Conservation (phyloP, 441 rosid species). For the Brassica balearica region DNA sequence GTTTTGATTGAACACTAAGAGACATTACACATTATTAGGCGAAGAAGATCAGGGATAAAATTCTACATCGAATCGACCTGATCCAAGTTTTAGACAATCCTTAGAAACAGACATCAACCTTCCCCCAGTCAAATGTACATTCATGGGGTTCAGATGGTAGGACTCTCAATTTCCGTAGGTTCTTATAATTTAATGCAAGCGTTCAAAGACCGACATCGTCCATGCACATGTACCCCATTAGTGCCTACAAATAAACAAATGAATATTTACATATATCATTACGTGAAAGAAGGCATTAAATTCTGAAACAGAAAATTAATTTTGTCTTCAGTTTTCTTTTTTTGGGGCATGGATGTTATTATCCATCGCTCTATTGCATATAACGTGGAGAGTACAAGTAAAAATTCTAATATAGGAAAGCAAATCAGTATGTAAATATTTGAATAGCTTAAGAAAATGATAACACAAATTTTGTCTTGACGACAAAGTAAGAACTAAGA, state of each 20-base stretch:
- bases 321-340: not conserved
- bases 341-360: not conserved
- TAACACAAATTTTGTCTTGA: not conserved
- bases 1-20: not conserved
- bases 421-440: not conserved
- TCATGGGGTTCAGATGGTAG: not conserved
- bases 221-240: constrained; percentile 10
- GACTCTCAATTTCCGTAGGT: constrained; percentile 3
- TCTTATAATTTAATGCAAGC: not conserved
- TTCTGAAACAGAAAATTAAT: not conserved
- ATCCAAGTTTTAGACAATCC: not conserved
- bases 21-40: not conserved
- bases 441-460: not conserved
- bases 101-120: not conserved
- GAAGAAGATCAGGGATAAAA: not conserved
- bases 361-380: not conserved
- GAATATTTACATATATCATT: not conserved
- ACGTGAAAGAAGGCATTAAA: not conserved
- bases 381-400: constrained; percentile 5
- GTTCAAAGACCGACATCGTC: constrained; percentile 1
- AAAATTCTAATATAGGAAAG: not conserved
- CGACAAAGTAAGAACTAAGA: too few relatives aligned
- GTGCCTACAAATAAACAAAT: not conserved
- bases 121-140: constrained; percentile 4
- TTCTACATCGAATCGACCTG: not conserved